Evolutionary conservation across 768 basidiomycete species (phyloP).

Genomic region (Mycena belliarum): DNA sequence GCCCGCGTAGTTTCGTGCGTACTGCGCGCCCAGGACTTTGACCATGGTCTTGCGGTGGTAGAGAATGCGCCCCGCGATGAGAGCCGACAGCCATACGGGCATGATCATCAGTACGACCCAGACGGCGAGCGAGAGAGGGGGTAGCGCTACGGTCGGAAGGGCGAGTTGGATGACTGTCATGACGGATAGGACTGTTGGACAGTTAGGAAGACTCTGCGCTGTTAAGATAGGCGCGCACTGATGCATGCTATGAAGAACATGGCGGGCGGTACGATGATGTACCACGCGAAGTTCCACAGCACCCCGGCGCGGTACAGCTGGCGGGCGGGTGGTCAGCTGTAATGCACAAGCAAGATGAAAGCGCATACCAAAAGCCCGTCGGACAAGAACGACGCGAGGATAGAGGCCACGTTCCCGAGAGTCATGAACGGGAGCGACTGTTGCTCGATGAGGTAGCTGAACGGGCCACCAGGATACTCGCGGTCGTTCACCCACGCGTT

Average conservation of each 20-base stretch:
- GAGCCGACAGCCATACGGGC: slow-evolving; percentile 31
- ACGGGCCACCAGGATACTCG: slow-evolving; percentile 21
- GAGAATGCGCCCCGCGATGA: slow-evolving; percentile 34
- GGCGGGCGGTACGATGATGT: slow-evolving; percentile 22
- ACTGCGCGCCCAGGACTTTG: slow-evolving; percentile 25
- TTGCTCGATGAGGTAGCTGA: slow-evolving; percentile 32
- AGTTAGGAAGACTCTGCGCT: background rate
- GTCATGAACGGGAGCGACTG: slow-evolving; percentile 26
- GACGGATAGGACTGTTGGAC: slow-evolving; percentile 31
- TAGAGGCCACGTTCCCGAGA: slow-evolving; percentile 26
- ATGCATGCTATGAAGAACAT: slow-evolving; percentile 24
- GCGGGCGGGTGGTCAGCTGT: background rate
- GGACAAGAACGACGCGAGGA: slow-evolving; percentile 35
- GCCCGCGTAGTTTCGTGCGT: slow-evolving; percentile 31
- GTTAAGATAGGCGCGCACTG: slow-evolving; percentile 3
- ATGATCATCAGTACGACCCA: slow-evolving; percentile 35
- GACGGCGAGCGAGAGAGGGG: slow-evolving; percentile 33
- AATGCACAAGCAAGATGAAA: background rate
- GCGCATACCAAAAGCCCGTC: slow-evolving; percentile 40
- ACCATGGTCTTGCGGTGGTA: slow-evolving; percentile 26
- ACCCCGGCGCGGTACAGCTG: slow-evolving; percentile 39
- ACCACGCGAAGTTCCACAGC: slow-evolving; percentile 29
- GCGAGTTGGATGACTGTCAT: slow-evolving; percentile 33
- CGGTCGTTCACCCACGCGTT: slow-evolving; percentile 21
- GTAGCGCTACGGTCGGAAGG: slow-evolving; percentile 26